Evolutionary conservation across 2,329 filamentous ascomycete genomes (phyloP).

Genomic region (Chaetomiaceae sp.): DNA sequence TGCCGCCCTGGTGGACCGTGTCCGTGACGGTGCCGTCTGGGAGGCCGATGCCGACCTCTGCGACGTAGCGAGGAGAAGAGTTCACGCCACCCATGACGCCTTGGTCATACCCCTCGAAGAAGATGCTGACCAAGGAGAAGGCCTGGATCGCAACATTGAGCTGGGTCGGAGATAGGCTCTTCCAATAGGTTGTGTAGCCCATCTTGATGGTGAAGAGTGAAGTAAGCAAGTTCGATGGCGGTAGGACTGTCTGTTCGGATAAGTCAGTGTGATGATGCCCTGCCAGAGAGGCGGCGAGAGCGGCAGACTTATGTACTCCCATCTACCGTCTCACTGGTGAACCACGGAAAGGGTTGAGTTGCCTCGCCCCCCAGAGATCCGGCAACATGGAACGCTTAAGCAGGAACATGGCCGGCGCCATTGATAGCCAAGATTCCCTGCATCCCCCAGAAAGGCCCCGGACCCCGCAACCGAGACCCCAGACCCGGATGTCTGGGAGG

Average conservation of each 20-base stretch:
- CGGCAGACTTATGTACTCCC: no score
- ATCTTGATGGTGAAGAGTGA: conserved; percentile 26
- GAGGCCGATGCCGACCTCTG: conserved; percentile 53
- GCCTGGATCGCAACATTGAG: conserved; percentile 37
- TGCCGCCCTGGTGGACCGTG: conserved; percentile 42
- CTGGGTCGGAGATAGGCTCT: conserved; percentile 37
- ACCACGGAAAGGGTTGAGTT: no score
- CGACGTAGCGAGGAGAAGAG: conserved; percentile 59
- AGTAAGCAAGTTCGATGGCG: neutral
- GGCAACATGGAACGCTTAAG: no score
- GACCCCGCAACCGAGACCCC: no score
- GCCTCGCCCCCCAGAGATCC: no score
- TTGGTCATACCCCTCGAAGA: conserved; percentile 58
- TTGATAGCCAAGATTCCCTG: no score
- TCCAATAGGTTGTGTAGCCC: conserved; percentile 40
- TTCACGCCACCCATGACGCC: conserved; percentile 63
- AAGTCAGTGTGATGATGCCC: neutral
- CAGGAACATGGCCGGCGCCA: no score
- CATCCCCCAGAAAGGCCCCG: no score
- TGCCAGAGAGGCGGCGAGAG: no score
- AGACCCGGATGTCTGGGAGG: no score
- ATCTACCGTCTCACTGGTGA: no score
- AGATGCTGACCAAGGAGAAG: conserved; percentile 31
- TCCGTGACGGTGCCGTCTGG: conserved; percentile 44
- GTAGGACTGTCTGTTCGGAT: neutral